Evolutionary conservation across 768 basidiomycete species (phyloP).

Genomic region (Atractiella rhizophila): DNA sequence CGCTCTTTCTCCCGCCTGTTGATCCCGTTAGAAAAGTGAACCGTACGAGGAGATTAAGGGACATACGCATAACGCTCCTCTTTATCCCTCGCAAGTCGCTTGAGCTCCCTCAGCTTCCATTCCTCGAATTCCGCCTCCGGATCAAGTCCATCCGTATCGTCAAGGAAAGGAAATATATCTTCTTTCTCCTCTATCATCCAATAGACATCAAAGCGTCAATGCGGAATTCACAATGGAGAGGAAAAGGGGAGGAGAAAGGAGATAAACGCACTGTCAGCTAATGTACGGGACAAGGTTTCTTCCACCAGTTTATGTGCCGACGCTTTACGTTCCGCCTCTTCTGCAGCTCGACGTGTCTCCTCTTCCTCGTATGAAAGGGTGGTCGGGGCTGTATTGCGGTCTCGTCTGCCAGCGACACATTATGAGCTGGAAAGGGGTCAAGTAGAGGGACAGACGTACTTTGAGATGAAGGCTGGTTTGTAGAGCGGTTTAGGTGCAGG

Average conservation of each 20-base stretch:
- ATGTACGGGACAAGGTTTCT: conserved; percentile 70
- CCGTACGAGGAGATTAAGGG: not conserved
- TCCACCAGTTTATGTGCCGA: conserved; percentile 74
- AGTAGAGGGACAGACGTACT: conserved; percentile 31
- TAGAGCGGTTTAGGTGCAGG: conserved; percentile 52
- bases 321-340: conserved; percentile 44
- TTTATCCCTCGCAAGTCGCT: conserved; percentile 79
- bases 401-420: not conserved
- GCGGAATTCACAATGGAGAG: not conserved
- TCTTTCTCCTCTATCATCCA: conserved; percentile 53
- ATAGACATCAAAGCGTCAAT: not conserved
- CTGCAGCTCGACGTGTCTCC: conserved; percentile 35
- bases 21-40: too few relatives aligned
- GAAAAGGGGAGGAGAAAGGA: not conserved
- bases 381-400: conserved; percentile 27
- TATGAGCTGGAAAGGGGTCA: not conserved
- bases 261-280: conserved; percentile 56
- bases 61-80: conserved; percentile 41
- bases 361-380: conserved; percentile 42
- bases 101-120: conserved; percentile 80
- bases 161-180: conserved; percentile 56
- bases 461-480: conserved; percentile 80
- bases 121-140: conserved; percentile 76
- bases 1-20: conserved; percentile 45
- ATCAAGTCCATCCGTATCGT: conserved; percentile 84